Evolutionary conservation across 78 protist genomes (phyloP).

Genomic region (Dictyostelium brefeldianum): DNA sequence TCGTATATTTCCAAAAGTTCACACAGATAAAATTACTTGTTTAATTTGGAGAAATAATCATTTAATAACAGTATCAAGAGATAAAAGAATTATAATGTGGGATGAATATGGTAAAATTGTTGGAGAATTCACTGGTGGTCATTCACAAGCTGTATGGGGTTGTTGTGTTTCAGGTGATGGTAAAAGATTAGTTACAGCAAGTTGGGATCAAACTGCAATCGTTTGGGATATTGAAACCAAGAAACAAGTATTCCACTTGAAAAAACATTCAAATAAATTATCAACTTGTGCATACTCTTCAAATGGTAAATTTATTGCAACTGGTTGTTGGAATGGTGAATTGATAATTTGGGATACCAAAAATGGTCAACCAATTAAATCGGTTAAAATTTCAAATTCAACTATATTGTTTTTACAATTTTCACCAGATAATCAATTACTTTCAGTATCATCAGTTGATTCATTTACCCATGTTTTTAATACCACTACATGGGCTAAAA

Average conservation of each 20-base stretch:
- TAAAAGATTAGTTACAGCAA: conserved; percentile 21
- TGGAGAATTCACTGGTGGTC: conserved; percentile 1
- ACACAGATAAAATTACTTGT: conserved; percentile 43
- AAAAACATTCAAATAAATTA: conserved; percentile 25
- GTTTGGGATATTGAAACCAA: conserved; percentile 65
- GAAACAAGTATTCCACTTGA: neutral
- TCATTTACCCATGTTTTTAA: conserved; percentile 30
- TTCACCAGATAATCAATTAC: conserved; percentile 21
- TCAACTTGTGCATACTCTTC: conserved; percentile 51
- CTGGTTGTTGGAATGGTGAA: conserved; percentile 70
- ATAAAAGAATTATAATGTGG: conserved; percentile 56
- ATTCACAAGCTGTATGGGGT: conserved; percentile 64
- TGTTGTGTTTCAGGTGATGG: conserved; percentile 38
- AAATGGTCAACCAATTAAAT: neutral
- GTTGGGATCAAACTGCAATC: conserved; percentile 44
- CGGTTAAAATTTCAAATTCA: neutral
- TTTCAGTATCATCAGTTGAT: conserved; percentile 52
- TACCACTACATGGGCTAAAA: conserved; percentile 1
- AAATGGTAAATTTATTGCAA: conserved; percentile 13
- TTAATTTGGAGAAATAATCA: conserved; percentile 50
- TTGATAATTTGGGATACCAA: conserved; percentile 47
- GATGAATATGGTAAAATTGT: conserved; percentile 72
- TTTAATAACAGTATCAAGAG: conserved; percentile 23
- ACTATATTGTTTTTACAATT: conserved; percentile 52
- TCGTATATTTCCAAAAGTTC: conserved; percentile 60